Percentiles rank a stretch among this genome's conserved stretches.
These are phyloP conservation scores for Aspergillus sp. DNA, from an alignment of 2,329 filamentous ascomycete species.

Conservation along the genomic window DNA sequence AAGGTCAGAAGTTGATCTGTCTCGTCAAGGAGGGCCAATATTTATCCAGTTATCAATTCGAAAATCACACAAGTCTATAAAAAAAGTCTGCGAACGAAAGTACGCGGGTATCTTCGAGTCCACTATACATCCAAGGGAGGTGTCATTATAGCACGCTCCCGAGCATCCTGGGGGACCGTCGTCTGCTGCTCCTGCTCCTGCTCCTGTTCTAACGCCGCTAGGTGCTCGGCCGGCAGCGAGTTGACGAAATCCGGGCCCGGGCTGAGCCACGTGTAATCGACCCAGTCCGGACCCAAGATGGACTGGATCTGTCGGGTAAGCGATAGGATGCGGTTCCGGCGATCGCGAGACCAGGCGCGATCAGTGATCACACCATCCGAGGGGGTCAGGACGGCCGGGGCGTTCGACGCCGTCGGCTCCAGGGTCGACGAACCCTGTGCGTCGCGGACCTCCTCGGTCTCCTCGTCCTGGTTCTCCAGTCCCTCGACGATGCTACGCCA, in stretches of 20 bases:
- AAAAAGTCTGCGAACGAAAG: conserved; percentile 2
- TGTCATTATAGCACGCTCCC: conserved; percentile 25
- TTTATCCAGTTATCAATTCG: background rate
- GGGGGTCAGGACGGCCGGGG: conserved; percentile 32
- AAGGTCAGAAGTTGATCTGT: background rate
- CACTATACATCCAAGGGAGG: conserved; percentile 31
- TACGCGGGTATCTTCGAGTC: conserved; percentile 19
- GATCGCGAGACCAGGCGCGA: conserved; percentile 39
- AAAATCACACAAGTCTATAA: conserved; percentile 7
- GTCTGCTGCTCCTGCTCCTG: conserved; percentile 6
- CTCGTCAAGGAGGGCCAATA: background rate
- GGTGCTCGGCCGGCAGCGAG: conserved; percentile 27
- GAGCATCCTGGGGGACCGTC: conserved; percentile 1
- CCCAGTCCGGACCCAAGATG: conserved; percentile 42
- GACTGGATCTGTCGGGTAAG: conserved; percentile 39
- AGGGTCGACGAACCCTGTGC: background rate
- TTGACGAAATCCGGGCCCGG: conserved; percentile 45
- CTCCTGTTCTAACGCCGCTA: conserved; percentile 8
- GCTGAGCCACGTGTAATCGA: conserved; percentile 47
- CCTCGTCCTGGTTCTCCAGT: conserved; percentile 40
- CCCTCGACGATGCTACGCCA: conserved; percentile 53
- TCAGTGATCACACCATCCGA: conserved; percentile 38
- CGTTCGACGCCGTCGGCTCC: conserved; percentile 8
- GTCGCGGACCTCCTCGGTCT: conserved; percentile 17
- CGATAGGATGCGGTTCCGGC: conserved; percentile 33